Percentiles rank a stretch among this genome's conserved stretches.
phyloP scores from a whole-genome alignment of 495 filamentous ascomycete genomes.

The Mytilinidion resinicola region DNA sequence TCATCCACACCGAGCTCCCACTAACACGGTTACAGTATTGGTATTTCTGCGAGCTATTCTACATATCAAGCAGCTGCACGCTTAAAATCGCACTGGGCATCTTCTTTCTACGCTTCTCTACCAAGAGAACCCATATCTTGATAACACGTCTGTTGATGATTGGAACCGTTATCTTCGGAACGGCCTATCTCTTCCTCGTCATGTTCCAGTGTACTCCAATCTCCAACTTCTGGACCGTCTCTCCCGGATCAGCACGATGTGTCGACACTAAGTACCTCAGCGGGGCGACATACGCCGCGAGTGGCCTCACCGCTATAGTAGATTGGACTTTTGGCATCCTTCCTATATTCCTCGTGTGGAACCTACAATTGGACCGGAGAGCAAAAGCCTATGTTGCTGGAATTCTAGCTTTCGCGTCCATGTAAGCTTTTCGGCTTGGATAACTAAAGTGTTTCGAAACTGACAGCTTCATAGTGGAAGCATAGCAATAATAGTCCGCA shows the following conservation, averaged over 20 bases:
- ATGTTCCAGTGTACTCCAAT: constrained; percentile 40
- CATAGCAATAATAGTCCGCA: constrained; percentile 38
- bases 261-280: constrained; percentile 27
- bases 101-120: constrained; percentile 42
- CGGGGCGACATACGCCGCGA: constrained; percentile 34
- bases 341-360: constrained; percentile 40
- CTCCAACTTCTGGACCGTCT: constrained; percentile 35
- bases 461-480: constrained; percentile 34
- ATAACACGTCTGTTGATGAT: constrained; percentile 33
- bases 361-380: constrained; percentile 33
- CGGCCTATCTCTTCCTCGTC: constrained; percentile 39
- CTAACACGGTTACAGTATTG: constrained; percentile 19
- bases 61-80: constrained; percentile 33
- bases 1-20: neutral
- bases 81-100: constrained; percentile 41
- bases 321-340: constrained; percentile 42
- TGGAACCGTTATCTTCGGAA: constrained; percentile 31
- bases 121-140: constrained; percentile 35
- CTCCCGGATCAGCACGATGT: constrained; percentile 34
- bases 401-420: constrained; percentile 21
- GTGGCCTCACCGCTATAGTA: constrained; percentile 33
- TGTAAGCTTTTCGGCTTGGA: constrained; percentile 7
- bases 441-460: neutral
- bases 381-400: constrained; percentile 19
- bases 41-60: constrained; percentile 39